Evolutionary conservation across 441 rosid species (phyloP).

Genomic region (Syzygium syzygioides): DNA sequence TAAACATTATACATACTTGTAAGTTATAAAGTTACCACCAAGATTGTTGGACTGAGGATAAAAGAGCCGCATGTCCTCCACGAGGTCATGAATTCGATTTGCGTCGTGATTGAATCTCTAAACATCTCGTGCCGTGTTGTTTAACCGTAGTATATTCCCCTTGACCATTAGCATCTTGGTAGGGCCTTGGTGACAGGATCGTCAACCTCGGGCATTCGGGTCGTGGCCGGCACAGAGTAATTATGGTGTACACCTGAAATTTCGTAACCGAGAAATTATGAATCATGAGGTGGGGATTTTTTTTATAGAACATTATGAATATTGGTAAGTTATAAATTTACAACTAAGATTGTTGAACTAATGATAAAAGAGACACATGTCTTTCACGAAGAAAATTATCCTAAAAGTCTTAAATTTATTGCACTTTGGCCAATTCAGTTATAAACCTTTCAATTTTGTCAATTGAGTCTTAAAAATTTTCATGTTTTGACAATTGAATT

Average conservation of each 20-base stretch:
- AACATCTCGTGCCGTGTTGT: accelerated
- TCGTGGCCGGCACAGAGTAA: accelerated
- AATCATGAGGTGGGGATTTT: too few species aligned
- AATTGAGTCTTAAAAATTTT: too few species aligned
- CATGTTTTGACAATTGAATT: too few species aligned
- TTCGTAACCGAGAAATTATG: neutral
- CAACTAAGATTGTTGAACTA: too few species aligned
- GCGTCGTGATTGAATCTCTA: neutral
- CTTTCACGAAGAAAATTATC: too few species aligned
- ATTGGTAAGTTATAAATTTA: too few species aligned
- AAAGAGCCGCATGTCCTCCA: neutral
- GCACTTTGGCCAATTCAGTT: too few species aligned
- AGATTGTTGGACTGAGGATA: neutral
- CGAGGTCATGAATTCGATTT: neutral
- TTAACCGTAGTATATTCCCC: neutral
- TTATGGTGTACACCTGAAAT: neutral
- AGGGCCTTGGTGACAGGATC: neutral
- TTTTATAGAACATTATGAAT: too few species aligned
- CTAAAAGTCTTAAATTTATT: too few species aligned
- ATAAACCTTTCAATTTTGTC: too few species aligned
- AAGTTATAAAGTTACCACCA: neutral
- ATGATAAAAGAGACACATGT: too few species aligned
- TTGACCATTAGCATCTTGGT: neutral
- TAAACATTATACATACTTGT: neutral
- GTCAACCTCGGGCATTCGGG: accelerated